phyloP scores from a whole-genome alignment of 2,329 filamentous ascomycete species.

The Trichoderma polysporum region DNA sequence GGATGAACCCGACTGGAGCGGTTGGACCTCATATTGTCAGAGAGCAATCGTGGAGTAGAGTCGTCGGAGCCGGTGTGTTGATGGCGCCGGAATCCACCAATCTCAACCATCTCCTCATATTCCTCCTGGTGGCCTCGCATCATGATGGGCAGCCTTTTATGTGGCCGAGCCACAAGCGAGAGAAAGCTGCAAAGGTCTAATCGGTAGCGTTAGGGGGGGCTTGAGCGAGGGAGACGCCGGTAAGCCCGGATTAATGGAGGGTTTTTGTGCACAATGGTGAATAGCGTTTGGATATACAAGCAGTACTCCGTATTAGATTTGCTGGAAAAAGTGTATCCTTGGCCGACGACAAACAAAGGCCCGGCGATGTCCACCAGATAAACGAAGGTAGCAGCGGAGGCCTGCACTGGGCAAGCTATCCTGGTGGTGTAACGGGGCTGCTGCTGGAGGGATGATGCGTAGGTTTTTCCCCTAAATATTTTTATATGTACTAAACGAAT shows the following conservation, averaged over 20 bases:
- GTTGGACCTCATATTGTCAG: constrained; percentile 20
- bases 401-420: background rate
- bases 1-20: constrained; percentile 18
- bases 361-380: constrained; percentile 5
- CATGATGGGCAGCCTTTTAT: constrained; percentile 18
- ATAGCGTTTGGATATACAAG: background rate
- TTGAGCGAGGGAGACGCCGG: constrained; percentile 8
- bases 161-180: constrained; percentile 19
- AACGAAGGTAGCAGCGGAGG: constrained; percentile 10
- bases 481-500: constrained; percentile 16
- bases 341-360: background rate
- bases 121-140: constrained; percentile 26
- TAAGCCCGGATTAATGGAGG: background rate
- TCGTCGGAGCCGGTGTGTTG: constrained; percentile 21
- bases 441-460: background rate
- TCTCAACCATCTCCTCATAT: constrained; percentile 26
- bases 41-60: constrained; percentile 13
- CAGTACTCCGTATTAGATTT: background rate
- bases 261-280: background rate
- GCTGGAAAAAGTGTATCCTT: constrained; percentile 6
- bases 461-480: background rate
- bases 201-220: background rate
- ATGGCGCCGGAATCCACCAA: constrained; percentile 23
- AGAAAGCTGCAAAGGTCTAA: background rate
- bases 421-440: background rate